These are phyloP conservation scores for Aspergillus bridgeri DNA, from an alignment of 495 filamentous ascomycete species.

Conservation along the genomic window DNA sequence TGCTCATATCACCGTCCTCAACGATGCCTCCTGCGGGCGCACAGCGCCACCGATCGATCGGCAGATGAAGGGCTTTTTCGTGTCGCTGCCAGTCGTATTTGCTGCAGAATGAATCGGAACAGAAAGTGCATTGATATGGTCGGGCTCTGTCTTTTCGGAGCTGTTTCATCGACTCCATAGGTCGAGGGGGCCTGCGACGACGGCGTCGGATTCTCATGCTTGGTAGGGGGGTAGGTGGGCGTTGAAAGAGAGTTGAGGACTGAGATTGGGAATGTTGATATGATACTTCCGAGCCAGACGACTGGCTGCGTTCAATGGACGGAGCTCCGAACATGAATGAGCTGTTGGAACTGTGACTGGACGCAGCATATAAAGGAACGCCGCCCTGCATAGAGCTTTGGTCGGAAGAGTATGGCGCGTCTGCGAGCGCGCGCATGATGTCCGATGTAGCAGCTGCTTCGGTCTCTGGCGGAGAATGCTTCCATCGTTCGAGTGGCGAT, in stretches of 20 bases:
- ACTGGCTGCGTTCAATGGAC: constrained; percentile 15
- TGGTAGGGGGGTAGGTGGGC: constrained; percentile 10
- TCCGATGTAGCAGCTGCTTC: constrained; percentile 68
- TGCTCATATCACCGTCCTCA: constrained; percentile 47
- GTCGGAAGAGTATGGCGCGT: constrained; percentile 1
- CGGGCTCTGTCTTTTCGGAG: neutral
- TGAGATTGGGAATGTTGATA: neutral
- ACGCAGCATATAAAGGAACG: neutral
- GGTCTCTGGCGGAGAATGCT: constrained; percentile 69
- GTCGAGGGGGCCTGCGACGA: constrained; percentile 4
- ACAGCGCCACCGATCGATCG: constrained; percentile 71
- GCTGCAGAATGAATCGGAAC: constrained; percentile 68
- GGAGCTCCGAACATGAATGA: constrained; percentile 12
- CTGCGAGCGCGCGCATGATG: constrained; percentile 60
- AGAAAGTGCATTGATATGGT: constrained; percentile 68
- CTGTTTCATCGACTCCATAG: neutral
- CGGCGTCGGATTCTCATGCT: constrained; percentile 2
- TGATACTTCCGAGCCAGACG: constrained; percentile 15
- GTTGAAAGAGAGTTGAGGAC: neutral
- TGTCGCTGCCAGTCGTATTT: constrained; percentile 82
- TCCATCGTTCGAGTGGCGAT: constrained; percentile 67
- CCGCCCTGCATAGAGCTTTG: neutral
- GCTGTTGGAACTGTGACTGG: constrained; percentile 13
- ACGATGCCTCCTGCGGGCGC: constrained; percentile 51
- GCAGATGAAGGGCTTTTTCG: constrained; percentile 71